phyloP scores from a whole-genome alignment of 257 asterid genomes.

The Sherardia arvensis region DNA sequence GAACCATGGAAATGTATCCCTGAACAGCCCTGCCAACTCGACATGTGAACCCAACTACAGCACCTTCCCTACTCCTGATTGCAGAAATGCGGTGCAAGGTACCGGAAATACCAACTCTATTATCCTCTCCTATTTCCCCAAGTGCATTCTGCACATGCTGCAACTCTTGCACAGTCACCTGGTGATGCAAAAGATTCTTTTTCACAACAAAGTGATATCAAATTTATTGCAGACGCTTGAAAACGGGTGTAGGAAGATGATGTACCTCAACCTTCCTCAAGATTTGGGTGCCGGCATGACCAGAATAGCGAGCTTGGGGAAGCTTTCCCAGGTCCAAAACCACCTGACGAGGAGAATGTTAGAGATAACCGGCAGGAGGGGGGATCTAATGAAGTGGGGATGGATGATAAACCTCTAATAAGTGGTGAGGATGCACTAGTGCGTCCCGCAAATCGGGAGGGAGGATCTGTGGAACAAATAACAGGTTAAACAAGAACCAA shows the following conservation, averaged over 20 bases:
- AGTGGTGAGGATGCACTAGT: conserved; percentile 34
- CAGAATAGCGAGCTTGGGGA: conserved; percentile 61
- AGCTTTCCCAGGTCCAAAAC: conserved; percentile 64
- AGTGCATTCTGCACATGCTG: conserved; percentile 50
- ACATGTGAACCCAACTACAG: conserved; percentile 66
- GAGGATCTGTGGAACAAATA: conserved; percentile 35
- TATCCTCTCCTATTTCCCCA: conserved; percentile 65
- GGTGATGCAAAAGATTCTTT: background rate
- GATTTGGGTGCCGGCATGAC: conserved; percentile 34
- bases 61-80: conserved; percentile 54
- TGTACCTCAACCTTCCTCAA: conserved; percentile 55
- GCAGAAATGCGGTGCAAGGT: conserved; percentile 77
- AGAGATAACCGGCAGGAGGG: background rate
- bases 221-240: no score
- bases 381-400: background rate
- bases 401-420: conserved; percentile 41
- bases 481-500: background rate
- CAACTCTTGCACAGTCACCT: conserved; percentile 62
- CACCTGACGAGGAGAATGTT: conserved; percentile 31
- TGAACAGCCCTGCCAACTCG: conserved; percentile 63
- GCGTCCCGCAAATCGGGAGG: conserved; percentile 54
- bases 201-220: no score
- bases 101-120: conserved; percentile 69
- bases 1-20: conserved; percentile 47
- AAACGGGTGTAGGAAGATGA: no score